Conservation (phyloP, 208 protist genomes). For the Naegleria gruberi region DNA sequence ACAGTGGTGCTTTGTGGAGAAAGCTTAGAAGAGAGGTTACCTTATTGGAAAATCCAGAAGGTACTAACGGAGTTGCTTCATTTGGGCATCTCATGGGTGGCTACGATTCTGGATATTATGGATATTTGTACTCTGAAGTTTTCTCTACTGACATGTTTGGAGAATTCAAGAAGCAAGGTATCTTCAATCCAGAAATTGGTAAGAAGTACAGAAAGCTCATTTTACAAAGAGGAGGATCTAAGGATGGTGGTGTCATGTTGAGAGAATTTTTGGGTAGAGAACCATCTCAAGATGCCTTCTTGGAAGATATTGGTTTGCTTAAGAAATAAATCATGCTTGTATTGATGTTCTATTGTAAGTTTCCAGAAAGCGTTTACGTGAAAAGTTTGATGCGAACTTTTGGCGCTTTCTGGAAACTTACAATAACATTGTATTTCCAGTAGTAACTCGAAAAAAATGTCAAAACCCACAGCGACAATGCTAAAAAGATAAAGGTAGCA, state of each 20-base stretch:
- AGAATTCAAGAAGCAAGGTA: conserved; percentile 26
- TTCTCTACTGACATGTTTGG: conserved; percentile 46
- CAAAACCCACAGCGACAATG: too few relatives aligned
- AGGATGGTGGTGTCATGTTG: conserved; percentile 35
- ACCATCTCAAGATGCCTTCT: conserved; percentile 40
- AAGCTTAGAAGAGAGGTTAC: conserved; percentile 28
- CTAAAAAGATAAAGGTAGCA: too few relatives aligned
- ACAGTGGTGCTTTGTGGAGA: conserved; percentile 16
- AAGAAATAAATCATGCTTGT: too few relatives aligned
- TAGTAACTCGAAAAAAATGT: too few relatives aligned
- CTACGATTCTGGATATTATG: conserved; percentile 57
- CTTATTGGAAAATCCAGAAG: neutral
- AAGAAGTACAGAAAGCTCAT: neutral
- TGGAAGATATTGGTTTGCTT: conserved; percentile 18
- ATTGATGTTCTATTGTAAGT: too few relatives aligned
- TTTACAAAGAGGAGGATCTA: conserved; percentile 32
- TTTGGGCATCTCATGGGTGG: conserved; percentile 50
- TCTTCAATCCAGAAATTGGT: neutral
- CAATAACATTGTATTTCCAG: too few relatives aligned
- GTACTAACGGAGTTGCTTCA: conserved; percentile 38
- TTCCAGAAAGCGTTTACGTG: too few relatives aligned
- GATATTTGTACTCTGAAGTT: conserved; percentile 55
- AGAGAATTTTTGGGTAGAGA: conserved; percentile 42
- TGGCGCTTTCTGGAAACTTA: too few relatives aligned
- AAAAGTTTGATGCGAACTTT: too few relatives aligned